Base-by-base conservation (phyloP, 2,329 filamentous ascomycete species). In the Ophioceras dolichostomum region DNA sequence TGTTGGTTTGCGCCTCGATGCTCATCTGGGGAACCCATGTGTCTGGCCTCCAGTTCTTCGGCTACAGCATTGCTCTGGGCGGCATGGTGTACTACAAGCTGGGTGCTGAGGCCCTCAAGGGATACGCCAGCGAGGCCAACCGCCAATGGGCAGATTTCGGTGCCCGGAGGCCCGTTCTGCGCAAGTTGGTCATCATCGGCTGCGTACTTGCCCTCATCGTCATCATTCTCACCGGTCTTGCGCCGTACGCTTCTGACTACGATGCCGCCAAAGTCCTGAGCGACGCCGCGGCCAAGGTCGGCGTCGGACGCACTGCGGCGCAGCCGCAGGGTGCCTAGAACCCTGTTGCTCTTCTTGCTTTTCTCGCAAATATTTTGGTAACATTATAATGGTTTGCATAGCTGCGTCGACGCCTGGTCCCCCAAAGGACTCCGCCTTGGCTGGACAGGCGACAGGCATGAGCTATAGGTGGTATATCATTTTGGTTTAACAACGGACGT, bases 81-180 rank as follows among this genome's bases (percentile, higher is more conserved):
- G 84, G 83, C 52, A 83, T 91, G 63, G 61, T 86, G 47, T 87
- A 85, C 71, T 89, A 87, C 71, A 88, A 88, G 72, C 78, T 89
- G 42, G 83, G 84, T 40, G 75, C 72, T 41, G 86, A 94, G 42
- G 82, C 86, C 58, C 65, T 94, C 54, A 88, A 82, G 69, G 81
- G 81, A 54, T 86, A 89, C 58, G 62, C 81, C 41, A 68, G 70
- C 43, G 79, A 87, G 49, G 80, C 70, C 38, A 69, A 70, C 53
- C 82, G 86, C 55, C 73, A 79, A 43, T 94, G 87, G 87, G 80
- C 82, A 36, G 87, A 94, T 53, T 87, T 91, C 49, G 87, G 87
- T 41, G 76, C 76, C 49, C 71, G 70, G 46, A 81, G 80, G 54
- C 88, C 88, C 10, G 73, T 78, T 33, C 67, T 83, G 51, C 83